Conservation (phyloP, 2,329 filamentous ascomycete species). For the Fusarium sp. region DNA sequence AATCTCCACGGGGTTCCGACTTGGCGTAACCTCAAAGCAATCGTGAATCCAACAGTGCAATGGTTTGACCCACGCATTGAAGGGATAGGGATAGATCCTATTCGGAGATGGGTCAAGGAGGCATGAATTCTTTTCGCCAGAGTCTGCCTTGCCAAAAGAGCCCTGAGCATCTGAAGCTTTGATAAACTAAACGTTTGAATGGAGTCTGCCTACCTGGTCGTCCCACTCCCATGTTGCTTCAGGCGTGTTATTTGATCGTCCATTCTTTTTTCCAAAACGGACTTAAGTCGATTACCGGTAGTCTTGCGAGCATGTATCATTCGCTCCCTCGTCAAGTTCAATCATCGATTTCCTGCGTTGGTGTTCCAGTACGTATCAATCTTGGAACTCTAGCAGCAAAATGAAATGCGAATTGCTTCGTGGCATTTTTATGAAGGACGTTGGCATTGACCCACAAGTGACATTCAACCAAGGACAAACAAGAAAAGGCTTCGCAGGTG, state of each 20-base stretch:
- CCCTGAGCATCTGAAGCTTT: slow-evolving; percentile 18
- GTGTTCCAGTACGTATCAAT: not conserved
- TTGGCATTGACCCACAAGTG: slow-evolving; percentile 33
- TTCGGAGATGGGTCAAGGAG: slow-evolving; percentile 9
- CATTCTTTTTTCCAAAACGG: slow-evolving; percentile 16
- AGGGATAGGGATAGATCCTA: not conserved
- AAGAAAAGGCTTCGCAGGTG: slow-evolving; percentile 12
- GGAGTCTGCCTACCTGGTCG: slow-evolving; percentile 2
- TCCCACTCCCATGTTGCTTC: slow-evolving; percentile 20
- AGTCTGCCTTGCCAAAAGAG: slow-evolving; percentile 29
- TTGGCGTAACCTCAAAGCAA: slow-evolving; percentile 1
- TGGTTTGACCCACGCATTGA: slow-evolving; percentile 6
- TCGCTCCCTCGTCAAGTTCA: not conserved
- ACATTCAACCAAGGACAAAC: slow-evolving; percentile 23
- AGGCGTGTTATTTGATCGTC: slow-evolving; percentile 1
- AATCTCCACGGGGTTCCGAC: slow-evolving; percentile 16
- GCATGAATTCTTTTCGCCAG: not conserved
- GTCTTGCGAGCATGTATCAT: not conserved
- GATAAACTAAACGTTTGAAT: not conserved
- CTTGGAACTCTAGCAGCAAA: slow-evolving; percentile 19
- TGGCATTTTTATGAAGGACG: slow-evolving; percentile 42
- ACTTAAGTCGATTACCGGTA: not conserved
- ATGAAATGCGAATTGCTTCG: slow-evolving; percentile 34
- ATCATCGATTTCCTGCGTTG: slow-evolving; percentile 23
- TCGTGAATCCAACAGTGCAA: slow-evolving; percentile 14